phyloP scores from a whole-genome alignment of 1,284 basidiomycete species.

The Irpex sp. region DNA sequence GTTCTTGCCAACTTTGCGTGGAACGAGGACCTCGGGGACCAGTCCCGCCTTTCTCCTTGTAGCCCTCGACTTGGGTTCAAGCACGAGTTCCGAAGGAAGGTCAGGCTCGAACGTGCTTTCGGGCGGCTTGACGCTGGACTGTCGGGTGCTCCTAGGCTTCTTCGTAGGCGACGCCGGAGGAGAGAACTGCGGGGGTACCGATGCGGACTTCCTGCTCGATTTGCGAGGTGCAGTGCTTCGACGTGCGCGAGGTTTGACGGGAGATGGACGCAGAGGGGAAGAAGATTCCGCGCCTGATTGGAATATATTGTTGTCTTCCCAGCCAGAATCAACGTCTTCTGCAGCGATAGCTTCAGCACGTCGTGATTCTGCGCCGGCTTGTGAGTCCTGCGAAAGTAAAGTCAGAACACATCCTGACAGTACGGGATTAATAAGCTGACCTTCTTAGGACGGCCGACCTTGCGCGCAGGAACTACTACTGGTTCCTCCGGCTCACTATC shows the following conservation, averaged over 20 bases:
- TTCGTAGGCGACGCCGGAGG: conserved; percentile 19
- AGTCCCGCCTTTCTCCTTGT: conserved; percentile 4
- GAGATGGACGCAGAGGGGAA: conserved; percentile 63
- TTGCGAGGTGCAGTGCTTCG: conserved; percentile 37
- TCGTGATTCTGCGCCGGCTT: conserved; percentile 46
- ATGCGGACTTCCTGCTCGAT: conserved; percentile 58
- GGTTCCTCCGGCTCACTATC: conserved; percentile 71
- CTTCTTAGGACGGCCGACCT: conserved; percentile 53
- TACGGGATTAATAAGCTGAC: conserved; percentile 32
- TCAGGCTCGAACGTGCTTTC: conserved; percentile 52
- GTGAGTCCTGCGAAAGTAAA: conserved; percentile 33
- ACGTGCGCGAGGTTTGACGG: conserved; percentile 42
- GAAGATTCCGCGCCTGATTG: conserved; percentile 80
- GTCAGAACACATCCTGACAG: background rate
- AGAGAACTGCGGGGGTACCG: conserved; percentile 62
- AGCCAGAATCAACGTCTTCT: conserved; percentile 62
- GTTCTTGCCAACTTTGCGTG: background rate
- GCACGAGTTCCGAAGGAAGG: conserved; percentile 37
- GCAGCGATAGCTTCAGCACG: conserved; percentile 39
- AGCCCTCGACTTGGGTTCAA: conserved; percentile 16
- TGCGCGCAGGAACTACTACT: conserved; percentile 47
- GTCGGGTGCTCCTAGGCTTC: conserved; percentile 10
- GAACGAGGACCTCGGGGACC: background rate
- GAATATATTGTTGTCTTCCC: conserved; percentile 84
- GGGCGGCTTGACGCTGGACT: conserved; percentile 23